These are phyloP conservation scores for Spinacia oleracea DNA, from an alignment of 179 eudicot genomes.

Conservation along the genomic window DNA sequence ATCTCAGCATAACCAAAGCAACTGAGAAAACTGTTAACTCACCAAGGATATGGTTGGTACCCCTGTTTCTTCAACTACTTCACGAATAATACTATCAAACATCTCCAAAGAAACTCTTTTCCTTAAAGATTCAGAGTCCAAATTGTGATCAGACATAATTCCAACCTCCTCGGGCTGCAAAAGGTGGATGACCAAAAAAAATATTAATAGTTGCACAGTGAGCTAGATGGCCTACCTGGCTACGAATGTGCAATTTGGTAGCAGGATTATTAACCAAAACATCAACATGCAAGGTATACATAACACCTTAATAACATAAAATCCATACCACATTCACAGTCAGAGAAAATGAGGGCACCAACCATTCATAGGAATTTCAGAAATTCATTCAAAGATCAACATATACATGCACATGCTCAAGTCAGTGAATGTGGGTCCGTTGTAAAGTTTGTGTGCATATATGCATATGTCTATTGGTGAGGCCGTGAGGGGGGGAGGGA, in stretches of 20 bases:
- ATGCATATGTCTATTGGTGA: not conserved
- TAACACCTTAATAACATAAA: too few relatives aligned
- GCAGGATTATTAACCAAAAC: not conserved
- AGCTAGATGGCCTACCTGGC: not conserved
- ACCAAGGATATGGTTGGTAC: constrained; percentile 68
- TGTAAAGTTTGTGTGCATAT: not conserved
- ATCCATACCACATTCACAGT: not conserved
- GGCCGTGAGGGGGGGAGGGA: not conserved
- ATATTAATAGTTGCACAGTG: not conserved
- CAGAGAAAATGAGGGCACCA: not conserved
- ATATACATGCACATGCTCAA: not conserved
- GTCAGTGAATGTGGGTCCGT: not conserved
- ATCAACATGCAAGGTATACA: not conserved
- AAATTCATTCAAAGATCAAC: not conserved
- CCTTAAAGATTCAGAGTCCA: constrained; percentile 33
- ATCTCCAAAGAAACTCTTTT: constrained; percentile 71
- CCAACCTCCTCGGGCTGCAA: constrained; percentile 83
- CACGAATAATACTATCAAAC: constrained; percentile 89
- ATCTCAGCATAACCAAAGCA: not conserved
- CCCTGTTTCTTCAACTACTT: constrained; percentile 96
- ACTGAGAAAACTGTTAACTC: constrained; percentile 30
- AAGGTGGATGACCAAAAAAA: constrained; percentile 14
- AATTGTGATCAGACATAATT: constrained; percentile 41
- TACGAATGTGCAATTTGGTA: not conserved
- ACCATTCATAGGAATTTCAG: not conserved